These are phyloP conservation scores for Exophiala calicioides DNA, from an alignment of 2,329 filamentous ascomycete species.

Conservation along the genomic window DNA sequence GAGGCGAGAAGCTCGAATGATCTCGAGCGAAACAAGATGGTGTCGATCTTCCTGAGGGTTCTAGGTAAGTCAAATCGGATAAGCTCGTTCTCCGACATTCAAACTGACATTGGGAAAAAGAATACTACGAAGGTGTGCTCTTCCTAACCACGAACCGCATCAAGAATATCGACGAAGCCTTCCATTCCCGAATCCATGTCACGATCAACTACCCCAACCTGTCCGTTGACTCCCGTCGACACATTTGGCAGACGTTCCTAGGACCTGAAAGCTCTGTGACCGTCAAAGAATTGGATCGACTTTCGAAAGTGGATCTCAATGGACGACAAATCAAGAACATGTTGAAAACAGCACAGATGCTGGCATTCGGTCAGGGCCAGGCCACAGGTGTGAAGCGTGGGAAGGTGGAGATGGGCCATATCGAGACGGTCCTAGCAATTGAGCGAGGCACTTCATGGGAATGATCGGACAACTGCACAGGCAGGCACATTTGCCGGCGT, in stretches of 20 bases:
- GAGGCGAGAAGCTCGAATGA: conserved; percentile 43
- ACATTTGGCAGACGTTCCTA: conserved; percentile 27
- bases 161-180: conserved; percentile 37
- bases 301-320: conserved; percentile 28
- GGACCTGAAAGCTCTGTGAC: conserved; percentile 10
- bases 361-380: conserved; percentile 35
- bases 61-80: conserved; percentile 15
- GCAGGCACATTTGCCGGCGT: neutral
- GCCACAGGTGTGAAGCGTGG: conserved; percentile 12
- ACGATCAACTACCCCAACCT: conserved; percentile 51
- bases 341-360: conserved; percentile 45
- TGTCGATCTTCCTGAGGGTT: conserved; percentile 37
- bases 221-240: conserved; percentile 16
- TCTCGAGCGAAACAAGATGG: conserved; percentile 49
- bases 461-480: conserved; percentile 4
- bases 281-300: conserved; percentile 17
- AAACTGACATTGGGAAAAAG: conserved; percentile 13
- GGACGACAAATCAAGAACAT: conserved; percentile 49
- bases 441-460: conserved; percentile 31
- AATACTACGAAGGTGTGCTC: conserved; percentile 36
- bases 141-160: conserved; percentile 39
- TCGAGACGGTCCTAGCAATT: conserved; percentile 37
- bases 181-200: conserved; percentile 44
- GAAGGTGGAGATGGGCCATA: conserved; percentile 34
- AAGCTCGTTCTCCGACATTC: conserved; percentile 9